Evolutionary conservation across 495 filamentous ascomycete genomes (phyloP).

Genomic region (Cladorrhinum samala): DNA sequence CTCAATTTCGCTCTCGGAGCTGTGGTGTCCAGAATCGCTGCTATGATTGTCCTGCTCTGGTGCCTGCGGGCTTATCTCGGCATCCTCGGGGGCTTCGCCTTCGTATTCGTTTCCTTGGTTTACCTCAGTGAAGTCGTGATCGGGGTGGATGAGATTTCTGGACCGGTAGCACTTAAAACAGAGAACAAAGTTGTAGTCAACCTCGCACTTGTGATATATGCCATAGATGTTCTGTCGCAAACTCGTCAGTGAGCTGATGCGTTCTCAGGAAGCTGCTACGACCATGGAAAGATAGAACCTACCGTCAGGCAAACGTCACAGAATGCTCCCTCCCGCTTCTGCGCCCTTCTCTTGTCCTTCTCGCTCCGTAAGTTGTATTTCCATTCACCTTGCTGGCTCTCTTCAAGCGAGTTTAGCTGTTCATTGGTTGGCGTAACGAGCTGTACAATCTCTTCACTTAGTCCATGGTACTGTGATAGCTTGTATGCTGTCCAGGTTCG

Average conservation of each 20-base stretch:
- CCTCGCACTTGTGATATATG: background rate
- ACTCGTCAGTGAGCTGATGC: too few relatives aligned
- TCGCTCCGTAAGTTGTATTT: background rate
- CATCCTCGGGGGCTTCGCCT: too few relatives aligned
- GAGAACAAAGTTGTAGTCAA: background rate
- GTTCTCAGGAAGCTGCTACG: too few relatives aligned
- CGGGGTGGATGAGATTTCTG: background rate
- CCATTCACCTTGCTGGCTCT: background rate
- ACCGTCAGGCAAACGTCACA: too few relatives aligned
- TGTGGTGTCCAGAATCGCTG: too few relatives aligned
- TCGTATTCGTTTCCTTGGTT: too few relatives aligned
- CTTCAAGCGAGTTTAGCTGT: background rate
- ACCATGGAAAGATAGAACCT: too few relatives aligned
- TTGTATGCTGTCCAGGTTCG: conserved; percentile 1
- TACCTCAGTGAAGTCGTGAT: background rate
- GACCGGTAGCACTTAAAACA: conserved; percentile 4
- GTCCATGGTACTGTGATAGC: background rate
- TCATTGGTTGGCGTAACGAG: conserved; percentile 1
- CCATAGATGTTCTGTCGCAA: background rate
- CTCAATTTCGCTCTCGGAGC: too few relatives aligned
- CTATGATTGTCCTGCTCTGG: too few relatives aligned
- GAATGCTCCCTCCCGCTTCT: too few relatives aligned
- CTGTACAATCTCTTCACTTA: background rate
- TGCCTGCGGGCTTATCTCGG: too few relatives aligned
- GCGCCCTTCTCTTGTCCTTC: too few relatives aligned